Evolutionary conservation across 2,329 filamentous ascomycete species (phyloP), one percentile per base, ranked within the genome.

Genomic region (Pezicula rhizophila): DNA sequence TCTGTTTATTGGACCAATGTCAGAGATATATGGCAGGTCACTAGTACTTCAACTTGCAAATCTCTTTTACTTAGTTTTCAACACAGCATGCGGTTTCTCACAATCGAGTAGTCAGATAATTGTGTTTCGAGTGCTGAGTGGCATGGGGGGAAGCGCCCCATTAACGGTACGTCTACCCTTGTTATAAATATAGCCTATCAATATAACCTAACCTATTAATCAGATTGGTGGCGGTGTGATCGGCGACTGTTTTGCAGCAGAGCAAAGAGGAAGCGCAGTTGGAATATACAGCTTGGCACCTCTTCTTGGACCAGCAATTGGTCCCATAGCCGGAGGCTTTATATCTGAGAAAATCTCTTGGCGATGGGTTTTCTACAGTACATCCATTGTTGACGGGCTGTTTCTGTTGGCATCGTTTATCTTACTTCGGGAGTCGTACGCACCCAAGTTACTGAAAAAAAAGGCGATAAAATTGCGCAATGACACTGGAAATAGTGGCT

Each of bases 1-100:
- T 0, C 46, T 59, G 8, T 40, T 86, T 2, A 85, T 83, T 79
- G 84, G 82, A 2, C 82, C 82, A 0, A 62, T 73, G 4, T 72
- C 73, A 0, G 75, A 78, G 48, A 58, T 76, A 0, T 76, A 70
- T 43, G 75, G 74, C 0, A 58, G 75, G 0, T 52, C 64, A 38
- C 46, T 53, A 0, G 58, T 76, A 6, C 54, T 74, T 2, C 70
- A 74, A 46, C 45, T 55, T 0, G 68, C 68, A 1, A 77, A 73
- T 50, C 23, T 74, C 1, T 71, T 76, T 62, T 81, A 77, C 51
- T 60, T 79, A 0, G 50, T 72, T 8, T 80, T 75, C 66, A 80
- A 76, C 48, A 55, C 77, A 2, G 67, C 64, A 0, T 80, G 73
- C 43, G 73, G 70, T 0, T 73, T 75, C 42, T 64, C 71, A 0